Conservation (phyloP, 1,139 yeast species). For the Debaryomyces subglobosus region DNA sequence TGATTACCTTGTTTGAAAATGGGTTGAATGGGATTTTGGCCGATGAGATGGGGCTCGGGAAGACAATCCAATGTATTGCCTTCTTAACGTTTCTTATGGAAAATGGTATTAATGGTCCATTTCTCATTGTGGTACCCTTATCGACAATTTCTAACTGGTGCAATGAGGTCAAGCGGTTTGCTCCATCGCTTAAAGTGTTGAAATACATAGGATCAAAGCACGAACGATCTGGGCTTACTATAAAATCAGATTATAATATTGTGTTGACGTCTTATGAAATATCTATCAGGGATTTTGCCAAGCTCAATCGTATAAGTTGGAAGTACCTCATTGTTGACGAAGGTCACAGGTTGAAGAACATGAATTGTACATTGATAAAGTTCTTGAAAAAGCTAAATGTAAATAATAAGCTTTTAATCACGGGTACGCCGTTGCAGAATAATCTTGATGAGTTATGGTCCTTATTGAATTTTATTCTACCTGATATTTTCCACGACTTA, state of each 20-base stretch:
- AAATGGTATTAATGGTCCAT: conserved; percentile 81
- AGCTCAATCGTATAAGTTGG: conserved; percentile 63
- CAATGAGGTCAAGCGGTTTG: conserved; percentile 67
- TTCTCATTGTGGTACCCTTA: conserved; percentile 82
- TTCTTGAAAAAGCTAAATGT: conserved; percentile 68
- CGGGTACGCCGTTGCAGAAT: conserved; percentile 95
- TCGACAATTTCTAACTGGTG: conserved; percentile 88
- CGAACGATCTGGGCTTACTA: conserved; percentile 46
- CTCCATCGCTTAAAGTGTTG: conserved; percentile 68
- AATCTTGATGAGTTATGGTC: conserved; percentile 91
- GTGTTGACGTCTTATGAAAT: conserved; percentile 85
- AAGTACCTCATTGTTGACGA: conserved; percentile 91
- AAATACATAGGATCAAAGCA: conserved; percentile 69
- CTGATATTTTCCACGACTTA: conserved; percentile 89
- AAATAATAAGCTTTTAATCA: conserved; percentile 71
- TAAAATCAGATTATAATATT: conserved; percentile 37
- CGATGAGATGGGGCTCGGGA: conserved; percentile 97
- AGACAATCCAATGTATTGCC: conserved; percentile 85
- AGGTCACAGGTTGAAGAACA: conserved; percentile 88
- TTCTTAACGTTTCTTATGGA: conserved; percentile 76
- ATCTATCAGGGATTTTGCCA: conserved; percentile 64
- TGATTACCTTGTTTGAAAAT: conserved; percentile 83
- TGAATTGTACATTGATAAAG: conserved; percentile 71
- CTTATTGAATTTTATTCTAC: conserved; percentile 80
- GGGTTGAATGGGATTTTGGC: conserved; percentile 95